Evolutionary conservation across 192 early-diverging fungal genomes (phyloP).

Genomic region (Coemansia sp.): DNA sequence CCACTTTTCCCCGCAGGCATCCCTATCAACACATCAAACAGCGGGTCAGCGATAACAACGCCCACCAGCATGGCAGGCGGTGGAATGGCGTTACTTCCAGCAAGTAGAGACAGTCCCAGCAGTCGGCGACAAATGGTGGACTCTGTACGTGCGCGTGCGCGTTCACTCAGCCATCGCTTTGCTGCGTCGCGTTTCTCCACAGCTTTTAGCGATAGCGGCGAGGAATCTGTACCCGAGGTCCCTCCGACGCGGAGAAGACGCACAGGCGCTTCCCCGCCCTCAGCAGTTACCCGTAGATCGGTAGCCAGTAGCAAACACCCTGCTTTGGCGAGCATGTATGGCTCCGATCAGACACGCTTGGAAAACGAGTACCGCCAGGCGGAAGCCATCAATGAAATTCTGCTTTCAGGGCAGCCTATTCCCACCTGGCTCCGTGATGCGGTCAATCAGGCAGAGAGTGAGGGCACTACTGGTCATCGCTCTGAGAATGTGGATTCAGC

Average conservation of each 20-base stretch:
- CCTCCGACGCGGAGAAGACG: conserved; percentile 12
- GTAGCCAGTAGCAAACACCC: conserved; percentile 1
- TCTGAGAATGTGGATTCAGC: background rate
- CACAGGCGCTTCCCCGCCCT: conserved; percentile 10
- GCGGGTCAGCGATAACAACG: conserved; percentile 15
- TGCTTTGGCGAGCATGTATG: conserved; percentile 28
- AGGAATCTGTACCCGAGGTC: conserved; percentile 1
- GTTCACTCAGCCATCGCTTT: conserved; percentile 37
- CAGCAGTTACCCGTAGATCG: conserved; percentile 13
- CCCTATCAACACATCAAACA: background rate
- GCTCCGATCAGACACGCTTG: conserved; percentile 28
- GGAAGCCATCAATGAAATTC: conserved; percentile 51
- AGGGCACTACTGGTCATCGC: background rate
- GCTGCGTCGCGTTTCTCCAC: conserved; percentile 24
- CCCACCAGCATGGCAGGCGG: conserved; percentile 26
- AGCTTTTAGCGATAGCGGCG: conserved; percentile 27
- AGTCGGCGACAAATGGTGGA: conserved; percentile 18
- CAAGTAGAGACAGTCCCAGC: background rate
- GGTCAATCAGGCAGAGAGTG: conserved; percentile 31
- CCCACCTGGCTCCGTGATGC: conserved; percentile 50
- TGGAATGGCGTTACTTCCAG: conserved; percentile 12
- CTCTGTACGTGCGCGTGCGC: conserved; percentile 38
- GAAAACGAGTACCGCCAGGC: conserved; percentile 53
- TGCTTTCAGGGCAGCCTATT: conserved; percentile 50
- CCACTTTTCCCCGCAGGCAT: background rate